Percentiles rank a stretch among this genome's conserved stretches.
These are phyloP conservation scores for Passiflora organensis DNA, from an alignment of 345 rosid genomes.

Conservation along the genomic window DNA sequence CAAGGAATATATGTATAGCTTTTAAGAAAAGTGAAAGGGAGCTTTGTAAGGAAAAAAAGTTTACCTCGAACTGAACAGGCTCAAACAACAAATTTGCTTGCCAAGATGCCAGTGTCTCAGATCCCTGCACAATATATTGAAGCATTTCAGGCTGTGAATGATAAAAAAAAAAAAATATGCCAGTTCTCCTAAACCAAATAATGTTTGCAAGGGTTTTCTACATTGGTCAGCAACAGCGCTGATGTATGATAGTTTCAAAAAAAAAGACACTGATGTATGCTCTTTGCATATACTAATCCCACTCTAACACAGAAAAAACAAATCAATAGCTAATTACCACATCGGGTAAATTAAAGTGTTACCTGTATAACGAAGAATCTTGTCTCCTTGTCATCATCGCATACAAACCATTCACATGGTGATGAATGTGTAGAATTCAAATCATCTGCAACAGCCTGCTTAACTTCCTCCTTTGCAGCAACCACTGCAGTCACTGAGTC, in stretches of 20 bases:
- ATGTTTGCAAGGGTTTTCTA: too few relatives aligned
- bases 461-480: conserved; percentile 89
- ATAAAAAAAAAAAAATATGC: not conserved
- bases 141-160: not conserved
- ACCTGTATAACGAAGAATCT: conserved; percentile 96
- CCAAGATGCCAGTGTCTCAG: conserved; percentile 92
- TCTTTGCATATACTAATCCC: too few relatives aligned
- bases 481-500: conserved; percentile 97
- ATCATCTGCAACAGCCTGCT: conserved; percentile 96
- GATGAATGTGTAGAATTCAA: conserved; percentile 62
- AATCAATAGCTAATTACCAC: not conserved
- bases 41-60: not conserved
- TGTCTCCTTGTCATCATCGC: conserved; percentile 76
- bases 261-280: too few relatives aligned
- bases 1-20: not conserved
- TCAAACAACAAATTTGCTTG: conserved; percentile 92
- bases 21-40: not conserved
- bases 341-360: conserved; percentile 1
- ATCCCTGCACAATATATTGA: conserved; percentile 52
- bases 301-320: not conserved
- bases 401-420: conserved; percentile 93
- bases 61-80: conserved; percentile 85
- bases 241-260: too few relatives aligned
- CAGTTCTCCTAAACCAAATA: not conserved
- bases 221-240: too few relatives aligned